Conservation (phyloP, 495 filamentous ascomycete species). For the Aspergillus wentii region DNA sequence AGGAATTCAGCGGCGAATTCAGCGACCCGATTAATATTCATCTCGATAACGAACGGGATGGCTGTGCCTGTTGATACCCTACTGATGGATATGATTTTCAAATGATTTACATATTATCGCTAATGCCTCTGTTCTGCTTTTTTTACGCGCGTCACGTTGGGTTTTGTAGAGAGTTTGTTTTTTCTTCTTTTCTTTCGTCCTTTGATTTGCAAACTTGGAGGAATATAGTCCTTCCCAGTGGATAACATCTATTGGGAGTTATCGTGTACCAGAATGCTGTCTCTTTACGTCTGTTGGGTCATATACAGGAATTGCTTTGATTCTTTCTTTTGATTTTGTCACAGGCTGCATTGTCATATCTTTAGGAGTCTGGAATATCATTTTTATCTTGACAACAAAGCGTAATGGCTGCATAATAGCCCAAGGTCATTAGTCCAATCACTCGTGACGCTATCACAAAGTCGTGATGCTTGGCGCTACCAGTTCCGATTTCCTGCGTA, state of each 20-base stretch:
- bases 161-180: conserved; percentile 10
- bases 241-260: conserved; percentile 9
- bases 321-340: conserved; percentile 5
- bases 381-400: too few relatives aligned
- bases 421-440: too few relatives aligned
- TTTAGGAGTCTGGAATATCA: conserved; percentile 28
- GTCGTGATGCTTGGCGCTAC: conserved; percentile 4
- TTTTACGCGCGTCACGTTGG: background rate
- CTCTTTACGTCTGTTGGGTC: conserved; percentile 9
- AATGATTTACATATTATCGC: background rate
- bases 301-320: conserved; percentile 10
- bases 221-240: conserved; percentile 2
- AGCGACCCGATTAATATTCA: conserved; percentile 97
- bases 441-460: too few relatives aligned
- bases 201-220: conserved; percentile 2
- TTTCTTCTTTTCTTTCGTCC: background rate
- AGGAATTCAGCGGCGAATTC: conserved; percentile 88
- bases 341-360: conserved; percentile 7
- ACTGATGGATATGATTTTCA: conserved; percentile 22
- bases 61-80: conserved; percentile 76
- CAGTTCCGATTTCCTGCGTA: too few relatives aligned
- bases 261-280: conserved; percentile 8
- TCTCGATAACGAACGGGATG: conserved; percentile 83
- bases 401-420: too few relatives aligned
- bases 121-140: background rate